Evolutionary conservation across 2,329 filamentous ascomycete species (phyloP).

Genomic region (Trichoderma endophyticum): DNA sequence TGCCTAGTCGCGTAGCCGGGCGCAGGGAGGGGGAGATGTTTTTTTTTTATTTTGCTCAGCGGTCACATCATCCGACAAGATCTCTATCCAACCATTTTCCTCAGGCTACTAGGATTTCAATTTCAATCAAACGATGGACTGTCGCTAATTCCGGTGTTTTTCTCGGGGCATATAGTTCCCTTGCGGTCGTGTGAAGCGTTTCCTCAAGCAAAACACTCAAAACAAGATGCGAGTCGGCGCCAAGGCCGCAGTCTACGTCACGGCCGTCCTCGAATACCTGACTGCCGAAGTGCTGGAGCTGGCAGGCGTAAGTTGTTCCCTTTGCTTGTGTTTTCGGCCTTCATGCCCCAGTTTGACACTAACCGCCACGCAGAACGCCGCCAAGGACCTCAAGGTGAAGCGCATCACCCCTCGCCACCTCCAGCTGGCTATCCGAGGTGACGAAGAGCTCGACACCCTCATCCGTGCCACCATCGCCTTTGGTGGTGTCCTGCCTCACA

Average conservation of each 20-base stretch:
- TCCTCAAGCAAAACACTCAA: slow-evolving; percentile 98
- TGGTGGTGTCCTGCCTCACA: slow-evolving; percentile 96
- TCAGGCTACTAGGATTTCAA: not conserved
- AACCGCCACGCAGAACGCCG: slow-evolving; percentile 65
- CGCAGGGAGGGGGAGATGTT: slow-evolving; percentile 8
- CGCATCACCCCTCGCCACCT: slow-evolving; percentile 97
- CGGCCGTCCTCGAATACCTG: slow-evolving; percentile 95
- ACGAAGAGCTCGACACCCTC: slow-evolving; percentile 96
- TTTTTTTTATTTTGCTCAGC: not conserved
- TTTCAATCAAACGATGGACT: not conserved
- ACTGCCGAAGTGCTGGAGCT: slow-evolving; percentile 97
- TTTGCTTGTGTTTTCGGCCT: not conserved
- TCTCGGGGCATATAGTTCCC: slow-evolving; percentile 67
- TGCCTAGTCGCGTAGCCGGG: slow-evolving; percentile 14
- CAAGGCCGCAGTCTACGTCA: slow-evolving; percentile 97
- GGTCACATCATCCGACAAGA: not conserved
- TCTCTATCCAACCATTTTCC: not conserved
- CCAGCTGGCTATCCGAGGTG: slow-evolving; percentile 95
- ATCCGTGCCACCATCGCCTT: slow-evolving; percentile 98
- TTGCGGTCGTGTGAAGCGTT: slow-evolving; percentile 99
- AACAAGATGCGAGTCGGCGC: slow-evolving; percentile 99
- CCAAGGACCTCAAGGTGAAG: slow-evolving; percentile 99
- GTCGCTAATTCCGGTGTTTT: slow-evolving; percentile 1
- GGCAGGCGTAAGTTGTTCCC: slow-evolving; percentile 66
- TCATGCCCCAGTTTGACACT: slow-evolving; percentile 23